A percentile compares a stretch with the other conserved stretches of the same genome.
Conservation (phyloP, 2,329 filamentous ascomycete species). For the Aspergillus aculeatinus region DNA sequence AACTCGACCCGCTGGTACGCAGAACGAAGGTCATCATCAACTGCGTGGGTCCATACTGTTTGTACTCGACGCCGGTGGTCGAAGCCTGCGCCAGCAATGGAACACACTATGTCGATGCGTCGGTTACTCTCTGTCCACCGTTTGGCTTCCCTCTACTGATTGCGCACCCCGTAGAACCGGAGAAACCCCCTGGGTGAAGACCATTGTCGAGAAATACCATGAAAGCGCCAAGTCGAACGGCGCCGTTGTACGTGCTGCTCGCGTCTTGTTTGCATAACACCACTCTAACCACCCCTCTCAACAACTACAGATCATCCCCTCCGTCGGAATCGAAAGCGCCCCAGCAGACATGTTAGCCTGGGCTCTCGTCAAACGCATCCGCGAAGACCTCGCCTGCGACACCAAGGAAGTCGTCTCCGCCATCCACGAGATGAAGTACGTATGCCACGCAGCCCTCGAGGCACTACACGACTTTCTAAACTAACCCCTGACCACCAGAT, state of each 20-base stretch:
- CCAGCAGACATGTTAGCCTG: slow-evolving; percentile 58
- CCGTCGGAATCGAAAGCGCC: slow-evolving; percentile 61
- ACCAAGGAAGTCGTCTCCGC: slow-evolving; percentile 54
- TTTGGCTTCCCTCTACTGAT: neutral
- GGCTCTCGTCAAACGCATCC: slow-evolving; percentile 54
- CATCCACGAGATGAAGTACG: slow-evolving; percentile 54
- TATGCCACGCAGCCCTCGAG: slow-evolving; percentile 18
- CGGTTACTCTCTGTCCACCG: slow-evolving; percentile 16
- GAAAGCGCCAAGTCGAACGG: slow-evolving; percentile 58
- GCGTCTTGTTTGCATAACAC: neutral
- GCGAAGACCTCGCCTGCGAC: slow-evolving; percentile 51
- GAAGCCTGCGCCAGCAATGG: slow-evolving; percentile 64
- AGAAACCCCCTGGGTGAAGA: slow-evolving; percentile 63
- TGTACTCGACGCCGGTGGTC: slow-evolving; percentile 64
- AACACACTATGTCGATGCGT: slow-evolving; percentile 67
- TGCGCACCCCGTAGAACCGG: slow-evolving; percentile 49
- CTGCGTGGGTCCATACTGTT: slow-evolving; percentile 62
- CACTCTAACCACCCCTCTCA: neutral
- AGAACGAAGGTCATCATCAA: slow-evolving; percentile 61
- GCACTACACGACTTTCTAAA: neutral
- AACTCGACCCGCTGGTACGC: slow-evolving; percentile 53
- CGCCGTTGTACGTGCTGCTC: slow-evolving; percentile 52
- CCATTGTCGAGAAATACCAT: slow-evolving; percentile 63
- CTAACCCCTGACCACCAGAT: slow-evolving; percentile 23
- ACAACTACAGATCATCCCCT: slow-evolving; percentile 53